These are phyloP conservation scores for Cicer bijugum DNA, from an alignment of 306 rosid species.

Conservation along the genomic window DNA sequence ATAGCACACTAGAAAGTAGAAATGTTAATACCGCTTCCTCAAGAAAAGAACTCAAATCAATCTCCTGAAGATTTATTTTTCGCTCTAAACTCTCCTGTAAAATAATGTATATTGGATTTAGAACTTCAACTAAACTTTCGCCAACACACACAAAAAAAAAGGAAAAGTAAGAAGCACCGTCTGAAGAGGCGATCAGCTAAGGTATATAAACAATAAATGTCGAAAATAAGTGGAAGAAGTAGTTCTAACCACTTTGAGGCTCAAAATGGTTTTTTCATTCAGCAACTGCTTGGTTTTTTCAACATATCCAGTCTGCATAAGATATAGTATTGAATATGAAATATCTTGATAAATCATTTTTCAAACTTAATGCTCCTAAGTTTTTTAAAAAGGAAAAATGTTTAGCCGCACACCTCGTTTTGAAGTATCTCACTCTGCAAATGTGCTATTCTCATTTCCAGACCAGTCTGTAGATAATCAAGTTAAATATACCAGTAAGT, in stretches of 20 bases:
- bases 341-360: slow-evolving; percentile 41
- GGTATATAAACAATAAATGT: neutral
- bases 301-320: slow-evolving; percentile 58
- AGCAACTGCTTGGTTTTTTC: slow-evolving; percentile 52
- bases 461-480: slow-evolving; percentile 56
- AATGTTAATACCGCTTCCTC: slow-evolving; percentile 57
- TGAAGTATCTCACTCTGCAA: slow-evolving; percentile 62
- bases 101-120: slow-evolving; percentile 43
- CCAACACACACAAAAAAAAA: neutral
- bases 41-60: slow-evolving; percentile 50
- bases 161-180: neutral
- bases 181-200: neutral
- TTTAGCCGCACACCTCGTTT: slow-evolving; percentile 57
- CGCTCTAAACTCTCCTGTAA: slow-evolving; percentile 65
- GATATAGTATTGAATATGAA: slow-evolving; percentile 40
- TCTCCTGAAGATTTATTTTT: slow-evolving; percentile 60
- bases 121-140: slow-evolving; percentile 17
- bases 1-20: slow-evolving; percentile 1
- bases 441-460: slow-evolving; percentile 60
- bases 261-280: slow-evolving; percentile 53
- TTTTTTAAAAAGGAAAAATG: neutral
- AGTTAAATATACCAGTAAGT: slow-evolving; percentile 32
- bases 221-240: slow-evolving; percentile 24
- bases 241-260: slow-evolving; percentile 51
- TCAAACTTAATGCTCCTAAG: slow-evolving; percentile 25